These are phyloP conservation scores for Dendryphion nanum DNA, from an alignment of 2,329 filamentous ascomycete genomes.

Conservation along the genomic window DNA sequence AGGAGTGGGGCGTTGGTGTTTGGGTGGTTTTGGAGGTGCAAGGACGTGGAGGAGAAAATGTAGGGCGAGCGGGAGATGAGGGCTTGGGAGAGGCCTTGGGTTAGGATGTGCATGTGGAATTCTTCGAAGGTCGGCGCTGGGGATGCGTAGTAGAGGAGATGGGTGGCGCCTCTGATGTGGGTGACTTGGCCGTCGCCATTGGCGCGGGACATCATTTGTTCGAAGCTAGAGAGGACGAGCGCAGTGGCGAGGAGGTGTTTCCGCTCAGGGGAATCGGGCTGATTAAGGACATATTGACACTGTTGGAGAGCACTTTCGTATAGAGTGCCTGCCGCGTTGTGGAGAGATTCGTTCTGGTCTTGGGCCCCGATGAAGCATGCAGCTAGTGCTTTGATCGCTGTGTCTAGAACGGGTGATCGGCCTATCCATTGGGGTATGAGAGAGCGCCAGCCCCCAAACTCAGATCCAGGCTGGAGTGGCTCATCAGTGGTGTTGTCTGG, in stretches of 20 bases:
- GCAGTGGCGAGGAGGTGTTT: constrained; percentile 17
- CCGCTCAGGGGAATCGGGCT: constrained; percentile 7
- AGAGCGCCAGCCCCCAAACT: constrained; percentile 16
- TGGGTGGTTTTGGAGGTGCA: constrained; percentile 8
- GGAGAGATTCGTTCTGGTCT: constrained; percentile 12
- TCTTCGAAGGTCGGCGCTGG: constrained; percentile 10
- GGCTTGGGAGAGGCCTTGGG: constrained; percentile 17
- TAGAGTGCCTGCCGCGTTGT: constrained; percentile 10
- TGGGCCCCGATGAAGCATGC: constrained; percentile 17
- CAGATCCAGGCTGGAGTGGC: constrained; percentile 10
- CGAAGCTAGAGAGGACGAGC: constrained; percentile 18
- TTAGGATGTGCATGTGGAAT: constrained; percentile 16
- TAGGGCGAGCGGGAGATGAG: constrained; percentile 12
- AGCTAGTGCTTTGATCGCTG: constrained; percentile 16
- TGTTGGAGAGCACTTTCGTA: constrained; percentile 17
- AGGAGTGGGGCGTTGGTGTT: constrained; percentile 14
- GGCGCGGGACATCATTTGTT: constrained; percentile 18
- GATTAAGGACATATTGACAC: constrained; percentile 14
- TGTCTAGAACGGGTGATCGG: constrained; percentile 15
- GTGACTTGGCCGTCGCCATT: constrained; percentile 12
- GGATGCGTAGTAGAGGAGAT: constrained; percentile 10
- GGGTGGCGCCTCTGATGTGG: constrained; percentile 18
- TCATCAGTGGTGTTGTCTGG: constrained; percentile 7
- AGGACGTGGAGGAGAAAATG: constrained; percentile 9
- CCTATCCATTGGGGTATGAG: constrained; percentile 16